Evolutionary conservation across 2,329 filamentous ascomycete species (phyloP), one percentile per base, ranked within the genome.

Genomic region (Apiospora aurea): DNA sequence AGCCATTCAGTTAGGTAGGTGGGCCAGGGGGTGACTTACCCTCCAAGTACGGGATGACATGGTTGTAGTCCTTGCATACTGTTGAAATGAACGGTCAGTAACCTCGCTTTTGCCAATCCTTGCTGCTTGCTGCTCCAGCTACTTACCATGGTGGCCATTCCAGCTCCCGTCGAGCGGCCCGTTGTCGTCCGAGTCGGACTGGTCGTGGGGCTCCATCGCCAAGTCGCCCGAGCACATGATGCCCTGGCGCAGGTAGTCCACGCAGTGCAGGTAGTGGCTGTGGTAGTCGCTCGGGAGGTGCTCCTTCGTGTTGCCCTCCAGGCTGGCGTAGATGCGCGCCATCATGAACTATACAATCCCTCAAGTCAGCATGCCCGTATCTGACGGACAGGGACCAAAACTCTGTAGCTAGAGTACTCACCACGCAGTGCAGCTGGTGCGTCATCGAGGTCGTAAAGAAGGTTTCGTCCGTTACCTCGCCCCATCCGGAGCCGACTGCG

Each of bases 371-470:
- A 38, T 38, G 11, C 13, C 4, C 3, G 38, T 44, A 10, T 11
- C 21, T 4, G 61, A 49, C 4, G 34, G 26, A 29, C 26, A 29
- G 3, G 26, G 26, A 29, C 26, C 26, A 29, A 29, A 29, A 67
- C 16, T n/a, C 47, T 14, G 4, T 11, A 43, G 8, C 41, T 43
- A 14, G 53, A 29, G 7, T 24, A 74, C 78, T 44, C 74, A 79
- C 77, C 64, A 82, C 73, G 73, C 81, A 82, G 75, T 82, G 81
- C 69, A 82, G 76, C 72, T 82, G 79, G 73, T 82, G 81, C 1
- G 81, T 82, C 69, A 82, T 77, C 7, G 80, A 80, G 2, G 81
- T 81, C 51, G 80, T 82, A 71, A 80, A 82, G 71, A 82, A 81
- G 10, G 80, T 80, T 77, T 80, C 79, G 69, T 80, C 79, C 29